Evolutionary conservation across 2,329 filamentous ascomycete species (phyloP).

Genomic region (Colletotrichum tofieldiae): DNA sequence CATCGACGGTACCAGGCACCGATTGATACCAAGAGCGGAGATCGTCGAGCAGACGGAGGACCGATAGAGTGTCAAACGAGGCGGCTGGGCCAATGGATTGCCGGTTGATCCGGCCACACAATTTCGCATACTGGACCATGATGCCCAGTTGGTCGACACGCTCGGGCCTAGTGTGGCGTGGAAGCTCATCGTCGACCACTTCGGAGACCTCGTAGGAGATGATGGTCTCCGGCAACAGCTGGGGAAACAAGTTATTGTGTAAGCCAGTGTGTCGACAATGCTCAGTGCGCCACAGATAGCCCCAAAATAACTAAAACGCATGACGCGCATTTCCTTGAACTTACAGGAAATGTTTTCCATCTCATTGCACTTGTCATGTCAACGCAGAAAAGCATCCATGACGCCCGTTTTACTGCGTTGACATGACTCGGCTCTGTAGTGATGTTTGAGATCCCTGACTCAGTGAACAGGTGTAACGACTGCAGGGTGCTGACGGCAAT

Average conservation of each 20-base stretch:
- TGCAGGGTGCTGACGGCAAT: neutral
- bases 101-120: neutral
- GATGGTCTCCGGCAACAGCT: neutral
- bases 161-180: neutral
- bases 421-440: neutral
- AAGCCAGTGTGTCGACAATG: neutral
- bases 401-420: neutral
- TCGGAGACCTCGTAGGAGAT: neutral
- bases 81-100: neutral
- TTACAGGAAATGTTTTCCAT: conserved; percentile 1
- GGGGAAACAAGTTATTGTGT: neutral
- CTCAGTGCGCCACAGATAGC: neutral
- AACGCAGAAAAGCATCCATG: neutral
- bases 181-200: neutral
- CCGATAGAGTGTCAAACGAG: neutral
- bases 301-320: too few relatives aligned
- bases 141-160: neutral
- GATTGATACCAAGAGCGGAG: neutral
- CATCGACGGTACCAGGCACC: neutral
- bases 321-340: neutral
- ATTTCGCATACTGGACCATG: neutral
- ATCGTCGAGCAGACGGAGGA: neutral
- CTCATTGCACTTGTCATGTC: neutral
- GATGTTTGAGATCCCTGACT: neutral
- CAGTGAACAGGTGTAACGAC: neutral